phyloP scores from a whole-genome alignment of 441 rosid genomes.

The Eruca vesicaria region DNA sequence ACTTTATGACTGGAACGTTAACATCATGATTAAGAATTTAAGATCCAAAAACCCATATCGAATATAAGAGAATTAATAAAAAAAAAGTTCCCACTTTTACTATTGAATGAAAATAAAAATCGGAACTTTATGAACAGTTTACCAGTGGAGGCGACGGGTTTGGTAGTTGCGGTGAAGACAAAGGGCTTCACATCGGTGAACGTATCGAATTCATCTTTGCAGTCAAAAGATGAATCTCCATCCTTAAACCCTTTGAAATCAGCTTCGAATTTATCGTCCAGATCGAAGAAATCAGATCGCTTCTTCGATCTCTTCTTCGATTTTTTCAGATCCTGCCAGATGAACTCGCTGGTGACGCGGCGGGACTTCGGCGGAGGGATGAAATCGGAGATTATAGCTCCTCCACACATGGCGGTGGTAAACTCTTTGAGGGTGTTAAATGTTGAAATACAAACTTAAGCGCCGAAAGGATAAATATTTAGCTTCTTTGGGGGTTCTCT shows the following conservation, averaged over 20 bases:
- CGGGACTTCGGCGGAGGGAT: slow-evolving; percentile 46
- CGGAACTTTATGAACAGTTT: neutral
- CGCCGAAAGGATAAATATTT: slow-evolving; percentile 13
- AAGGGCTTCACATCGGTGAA: slow-evolving; percentile 58
- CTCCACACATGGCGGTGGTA: slow-evolving; percentile 82
- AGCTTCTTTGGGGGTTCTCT: neutral
- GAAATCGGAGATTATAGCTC: slow-evolving; percentile 81
- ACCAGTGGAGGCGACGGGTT: slow-evolving; percentile 41
- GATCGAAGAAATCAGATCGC: slow-evolving; percentile 40
- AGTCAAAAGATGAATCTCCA: slow-evolving; percentile 52
- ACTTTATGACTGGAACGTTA: neutral
- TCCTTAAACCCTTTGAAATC: slow-evolving; percentile 81
- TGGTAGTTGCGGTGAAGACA: slow-evolving; percentile 44
- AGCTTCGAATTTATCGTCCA: slow-evolving; percentile 76
- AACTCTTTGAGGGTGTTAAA: slow-evolving; percentile 2
- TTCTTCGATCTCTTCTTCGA: slow-evolving; percentile 37
- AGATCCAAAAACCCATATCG: neutral
- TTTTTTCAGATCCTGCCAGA: slow-evolving; percentile 68
- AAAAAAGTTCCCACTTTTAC: neutral
- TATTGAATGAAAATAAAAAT: neutral
- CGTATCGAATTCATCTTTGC: slow-evolving; percentile 31
- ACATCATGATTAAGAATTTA: neutral
- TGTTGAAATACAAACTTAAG: slow-evolving; percentile 12
- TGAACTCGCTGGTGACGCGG: slow-evolving; percentile 51
- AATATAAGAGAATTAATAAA: neutral